Evolutionary conservation across 2,329 filamentous ascomycete genomes (phyloP), one percentile per base, ranked within the genome.

Genomic region (Aspergillus hortae): DNA sequence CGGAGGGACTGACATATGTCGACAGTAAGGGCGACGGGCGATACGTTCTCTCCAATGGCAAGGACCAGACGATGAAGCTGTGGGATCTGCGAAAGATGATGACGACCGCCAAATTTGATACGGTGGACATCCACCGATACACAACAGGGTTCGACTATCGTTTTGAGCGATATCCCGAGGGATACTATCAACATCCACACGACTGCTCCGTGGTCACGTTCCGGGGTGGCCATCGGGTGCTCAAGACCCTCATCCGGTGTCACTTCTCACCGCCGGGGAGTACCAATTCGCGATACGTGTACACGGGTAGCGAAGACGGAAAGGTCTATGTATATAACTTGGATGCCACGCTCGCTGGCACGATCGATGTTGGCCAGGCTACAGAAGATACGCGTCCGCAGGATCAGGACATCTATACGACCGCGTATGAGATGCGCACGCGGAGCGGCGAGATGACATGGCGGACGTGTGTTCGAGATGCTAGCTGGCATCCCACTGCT

Each of bases 31-130:
- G 89, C 38, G 90, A 96, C 63, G 84, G 85, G 2, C 83, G 92
- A 51, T 97, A 97, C 68, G 88, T 97, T 7, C 82, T 99, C 23
- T 92, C 87, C 59, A 99, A 99, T 63, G 90, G 85, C 56, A 99
- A 97, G 67, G 94, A 99, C 66, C 94, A 97, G 70, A 92, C 87
- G 40, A 95, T 95, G 84, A 97, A 97, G 73, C 80, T 99, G 0
- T 99, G 94, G 94, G 94, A 99, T 69, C 69, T 96, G 51, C 81
- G 92, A 47, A 95, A 89, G 79, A 92, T 91, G 80, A 89, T 94
- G 78, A 85, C 85, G 4, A 87, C 87, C 1, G 80, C 85, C 32
- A 69, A 74, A 68, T 71, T 76, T 64, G 80, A 83, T 54, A 69
- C 68, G 4, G 76, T 85, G 51, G 75, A 85, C 46, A 71, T 75